Base-by-base conservation (phyloP, 345 rosid species). In the Cardamine occulta region DNA sequence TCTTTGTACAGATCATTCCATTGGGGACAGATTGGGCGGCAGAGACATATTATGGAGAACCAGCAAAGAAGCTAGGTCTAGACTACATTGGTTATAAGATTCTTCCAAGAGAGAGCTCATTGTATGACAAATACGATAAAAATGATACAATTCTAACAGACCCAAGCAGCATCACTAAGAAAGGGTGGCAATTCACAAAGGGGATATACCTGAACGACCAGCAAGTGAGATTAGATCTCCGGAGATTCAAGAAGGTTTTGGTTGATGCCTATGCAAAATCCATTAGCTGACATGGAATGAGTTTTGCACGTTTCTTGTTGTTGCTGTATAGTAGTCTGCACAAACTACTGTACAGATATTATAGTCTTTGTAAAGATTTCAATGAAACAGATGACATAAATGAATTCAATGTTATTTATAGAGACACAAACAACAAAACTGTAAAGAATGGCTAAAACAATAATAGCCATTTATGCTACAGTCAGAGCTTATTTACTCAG, bases 1-100 rank as follows among this genome's bases (percentile, higher is more conserved):
- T 86, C 62, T 89, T 89, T 51, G 80, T 91, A 64, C 97, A 91
- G 57, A 82, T 91, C 35, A 80, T 91, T 74, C 96, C 96, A 42
- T 66, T 91, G 18, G 97, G 96, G 26, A 91, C 97, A 51, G 88
- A 86, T 13, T 91, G 97, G 97, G 93, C 96, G 24, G 91, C 97
- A 4, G 90, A 86, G 69, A 82, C 88, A 13, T 91, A 91, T 17
- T 91, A 91, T 29, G 93, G 93, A 8, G 90, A 87, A 63, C 96
- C 96, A 2, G 90, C 96, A 35, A 87, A 72, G 75, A 88, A 86
- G 83, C 90, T 88, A 17, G 90, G 96, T 47, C 63, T 91, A 78
- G 85, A 86, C 73, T 91, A 91, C 55, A 75, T 85, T 14, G 85
- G 88, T 26, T 89, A 91, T 67, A 63, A 76, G 53, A 86, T 89